A percentile compares a stretch with the other conserved stretches of the same genome.
These are phyloP conservation scores for Colletotrichum destructivum DNA, from an alignment of 2,329 filamentous ascomycete species.

Conservation along the genomic window DNA sequence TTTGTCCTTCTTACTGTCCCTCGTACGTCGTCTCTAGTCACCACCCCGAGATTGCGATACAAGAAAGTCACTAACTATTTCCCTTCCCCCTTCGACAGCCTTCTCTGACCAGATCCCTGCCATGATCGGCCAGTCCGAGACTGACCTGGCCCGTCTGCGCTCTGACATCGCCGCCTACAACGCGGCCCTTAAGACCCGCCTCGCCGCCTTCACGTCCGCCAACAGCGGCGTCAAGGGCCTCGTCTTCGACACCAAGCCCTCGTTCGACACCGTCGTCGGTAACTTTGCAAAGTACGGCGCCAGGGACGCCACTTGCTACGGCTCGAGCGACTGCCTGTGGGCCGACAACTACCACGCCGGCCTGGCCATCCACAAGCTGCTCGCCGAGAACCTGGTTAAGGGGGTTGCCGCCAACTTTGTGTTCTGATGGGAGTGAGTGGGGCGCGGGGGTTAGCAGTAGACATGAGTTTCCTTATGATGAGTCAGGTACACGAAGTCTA, in stretches of 20 bases:
- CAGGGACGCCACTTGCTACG: constrained; percentile 55
- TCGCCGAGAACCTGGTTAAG: constrained; percentile 54
- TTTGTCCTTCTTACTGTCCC: constrained; percentile 66
- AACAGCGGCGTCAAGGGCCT: constrained; percentile 53
- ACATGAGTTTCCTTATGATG: no score
- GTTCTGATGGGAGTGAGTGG: background rate
- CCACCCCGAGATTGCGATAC: accelerated
- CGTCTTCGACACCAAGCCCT: constrained; percentile 57
- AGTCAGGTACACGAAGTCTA: background rate
- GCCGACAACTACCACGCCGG: constrained; percentile 61
- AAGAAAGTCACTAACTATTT: background rate
- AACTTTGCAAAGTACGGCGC: constrained; percentile 46
- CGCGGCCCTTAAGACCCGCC: constrained; percentile 47
- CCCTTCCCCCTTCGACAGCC: background rate
- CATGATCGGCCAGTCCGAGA: constrained; percentile 47
- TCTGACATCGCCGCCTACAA: constrained; percentile 57
- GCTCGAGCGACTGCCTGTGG: constrained; percentile 61
- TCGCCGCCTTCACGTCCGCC: constrained; percentile 51
- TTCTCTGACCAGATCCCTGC: constrained; percentile 56
- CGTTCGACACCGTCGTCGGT: constrained; percentile 59
- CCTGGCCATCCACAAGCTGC: constrained; percentile 57
- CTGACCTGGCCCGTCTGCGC: constrained; percentile 40
- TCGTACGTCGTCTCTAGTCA: constrained; percentile 45
- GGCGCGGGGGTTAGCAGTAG: background rate
- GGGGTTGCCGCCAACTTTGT: constrained; percentile 38